Evolutionary conservation across 768 basidiomycete genomes (phyloP), one percentile per base, ranked within the genome.

Genomic region (Trametes gibbosa): DNA sequence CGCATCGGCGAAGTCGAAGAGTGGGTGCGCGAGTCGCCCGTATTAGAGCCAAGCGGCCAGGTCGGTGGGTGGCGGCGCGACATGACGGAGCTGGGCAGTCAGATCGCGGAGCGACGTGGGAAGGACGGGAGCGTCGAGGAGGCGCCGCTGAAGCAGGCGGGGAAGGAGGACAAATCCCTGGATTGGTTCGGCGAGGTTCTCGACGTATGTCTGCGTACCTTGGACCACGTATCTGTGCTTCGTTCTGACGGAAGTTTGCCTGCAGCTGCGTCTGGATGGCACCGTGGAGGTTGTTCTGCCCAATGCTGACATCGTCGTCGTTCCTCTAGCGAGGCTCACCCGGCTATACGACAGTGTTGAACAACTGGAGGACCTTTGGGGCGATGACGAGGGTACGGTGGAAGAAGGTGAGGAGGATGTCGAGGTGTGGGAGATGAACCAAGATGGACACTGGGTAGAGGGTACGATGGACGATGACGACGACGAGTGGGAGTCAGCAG

Each of bases 151-250:
- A 71, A 76, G 52, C 73, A 78, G 52, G 79, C 81, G 37, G 62
- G 63, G 25, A 62, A 61, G 32, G 74, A 71, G 51, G 79, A 80
- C 64, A 68, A 71, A 8, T 69, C 74, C 46, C 68, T 92, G 23
- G 74, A 78, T 45, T 98, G 95, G 95, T 84, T 91, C 54, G 95
- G 95, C 23, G 92, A 96, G 75, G 93, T 97, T 17, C 82, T 81
- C 29, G 82, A 80, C 70, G 93, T 84, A 73, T 50, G 84, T 72
- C 2, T 16, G 24, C 17, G 6, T 60, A 49, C 9, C 17, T 25
- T 57, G 25, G 35, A 14, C 19, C 29, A 32, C n/a, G 21, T 41
- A n/a, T 39, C 21, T 21, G 8, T 35, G 37, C 60, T 54, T 32
- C 29, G 29, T 32, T 4, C 29, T 32, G 29, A 32, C 29, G 29